A percentile compares a stretch with the other conserved stretches of the same genome.
Evolutionary conservation across 2,329 filamentous ascomycete genomes (phyloP).

Genomic region (Achaetomium macrosporum): DNA sequence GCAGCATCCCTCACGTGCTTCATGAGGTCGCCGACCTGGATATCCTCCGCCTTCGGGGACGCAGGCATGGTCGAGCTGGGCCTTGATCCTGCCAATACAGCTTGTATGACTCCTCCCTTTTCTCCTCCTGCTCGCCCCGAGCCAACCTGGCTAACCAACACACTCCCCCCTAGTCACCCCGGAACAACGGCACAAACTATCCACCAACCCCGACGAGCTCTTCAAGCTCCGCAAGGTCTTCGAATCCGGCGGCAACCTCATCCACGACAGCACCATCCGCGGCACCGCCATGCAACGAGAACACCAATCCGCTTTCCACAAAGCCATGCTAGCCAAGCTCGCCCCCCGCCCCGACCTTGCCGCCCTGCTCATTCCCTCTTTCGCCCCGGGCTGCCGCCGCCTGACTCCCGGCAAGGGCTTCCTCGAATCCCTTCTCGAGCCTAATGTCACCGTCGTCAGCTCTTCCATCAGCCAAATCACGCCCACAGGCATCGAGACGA

Average conservation of each 20-base stretch:
- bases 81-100: conserved; percentile 33
- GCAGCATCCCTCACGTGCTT: conserved; percentile 40
- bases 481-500: conserved; percentile 31
- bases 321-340: conserved; percentile 37
- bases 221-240: conserved; percentile 40
- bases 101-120: conserved; percentile 27
- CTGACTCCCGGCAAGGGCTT: conserved; percentile 42
- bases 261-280: conserved; percentile 37
- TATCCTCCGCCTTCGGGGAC: conserved; percentile 43
- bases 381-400: conserved; percentile 40
- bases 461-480: conserved; percentile 32
- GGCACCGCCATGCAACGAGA: conserved; percentile 32
- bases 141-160: not conserved
- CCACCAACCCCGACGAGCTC: conserved; percentile 33
- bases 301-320: conserved; percentile 30
- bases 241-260: conserved; percentile 37
- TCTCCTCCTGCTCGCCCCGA: not conserved
- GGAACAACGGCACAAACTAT: conserved; percentile 35
- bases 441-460: conserved; percentile 37
- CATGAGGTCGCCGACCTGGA: conserved; percentile 46
- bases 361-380: conserved; percentile 38
- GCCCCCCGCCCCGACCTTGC: conserved; percentile 39
- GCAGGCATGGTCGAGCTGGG: conserved; percentile 39
- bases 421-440: conserved; percentile 37
- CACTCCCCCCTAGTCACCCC: conserved; percentile 29